Base-by-base conservation (phyloP, 2,329 filamentous ascomycete genomes). In the Beauveria varroae region DNA sequence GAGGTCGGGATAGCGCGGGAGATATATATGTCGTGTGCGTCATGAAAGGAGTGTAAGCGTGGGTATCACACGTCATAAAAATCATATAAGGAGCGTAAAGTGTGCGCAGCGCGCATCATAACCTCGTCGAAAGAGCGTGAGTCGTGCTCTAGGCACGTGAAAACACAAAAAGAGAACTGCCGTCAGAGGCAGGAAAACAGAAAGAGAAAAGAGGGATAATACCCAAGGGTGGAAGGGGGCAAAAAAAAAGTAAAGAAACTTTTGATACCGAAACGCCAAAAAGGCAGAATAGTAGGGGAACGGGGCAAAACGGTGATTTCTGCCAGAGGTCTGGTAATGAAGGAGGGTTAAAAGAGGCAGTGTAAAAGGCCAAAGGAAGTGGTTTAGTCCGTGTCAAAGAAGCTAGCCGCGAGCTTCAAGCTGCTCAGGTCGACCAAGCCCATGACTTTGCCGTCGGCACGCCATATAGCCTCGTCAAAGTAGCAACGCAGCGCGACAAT, bases 401-500 rank as follows among this genome's bases (percentile, higher is more conserved):
- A 80, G 65, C 79, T 81, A 20, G 68, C 73, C 6, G 70, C 71
- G 62, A 73, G 66, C 71, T 76, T 79, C 61, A 80, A 56, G 52
- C 74, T 68, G n/a, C 72, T 71, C 68, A 79, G 60, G 62, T 81
- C 77, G 7, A 81, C 74, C 16, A 80, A 67, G 5, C 74, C 74
- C 78, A 83, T 79, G 6, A 78, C 71, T 60, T 70, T 69, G 4
- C 80, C 80, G 63, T 83, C 80, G 41, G 75, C 66, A 34, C 75
- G 67, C 65, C 74, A 70, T 2, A 82, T 69, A 3, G 67, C 60
- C 67, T 79, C 76, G 40, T 76, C 78, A 55, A 67, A 75, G 46
- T 74, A 69, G 69, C 74, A 78, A 74, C 78, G 81, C 3, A 73
- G 69, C 0, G 62, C 67, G 12, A 70, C 72, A 3, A 73, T 68